Evolutionary conservation across 2,329 filamentous ascomycete species (phyloP), one percentile per base, ranked within the genome.

Genomic region (Juglanconis oblonga): DNA sequence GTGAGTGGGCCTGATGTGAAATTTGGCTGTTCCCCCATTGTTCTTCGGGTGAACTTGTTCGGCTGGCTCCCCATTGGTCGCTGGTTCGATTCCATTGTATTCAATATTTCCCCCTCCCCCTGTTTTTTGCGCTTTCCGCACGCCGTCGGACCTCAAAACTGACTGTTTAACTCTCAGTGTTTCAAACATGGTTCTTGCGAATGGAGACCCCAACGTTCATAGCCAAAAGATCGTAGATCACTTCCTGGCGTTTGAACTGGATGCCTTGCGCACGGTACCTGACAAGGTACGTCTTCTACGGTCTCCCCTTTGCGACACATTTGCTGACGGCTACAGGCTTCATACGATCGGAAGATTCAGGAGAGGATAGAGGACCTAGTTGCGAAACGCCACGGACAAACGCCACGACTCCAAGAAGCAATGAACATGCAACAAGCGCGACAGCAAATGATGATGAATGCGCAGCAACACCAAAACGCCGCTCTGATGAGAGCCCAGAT

Each of bases 361-460:
- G 68, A 65, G 10, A 83, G 81, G 63, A 74, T 77, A 0, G 67
- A 76, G 52, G 82, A 86, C 5, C 76, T 84, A 49, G 78, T 78
- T 59, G 76, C 75, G 59, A 80, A 77, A 64, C 79, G 83, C 44
- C 78, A 84, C 64, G 74, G 73, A 4, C 80, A 82, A 64, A 79
- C 79, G 49, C 76, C 77, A 0, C 77, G 69, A 10, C 69, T 85
- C 2, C 81, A 82, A 54, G 81, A 78, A 58, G 76, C 74, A n/a
- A 68, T 84, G 59, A 84, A 63, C 52, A 67, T 67, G 33, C 70
- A 72, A 36, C 11, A 67, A 32, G 58, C 56, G 10, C 66, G 66
- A 33, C 64, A 63, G 33, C 53, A 57, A 32, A 61, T 63, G 38
- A 49, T 62, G 50, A 56, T 60, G 53, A 59, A 57, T n/a, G 51